A percentile compares a stretch with the other conserved stretches of the same genome.
Conservation (phyloP, 768 basidiomycete genomes). For the Boletales sp. region DNA sequence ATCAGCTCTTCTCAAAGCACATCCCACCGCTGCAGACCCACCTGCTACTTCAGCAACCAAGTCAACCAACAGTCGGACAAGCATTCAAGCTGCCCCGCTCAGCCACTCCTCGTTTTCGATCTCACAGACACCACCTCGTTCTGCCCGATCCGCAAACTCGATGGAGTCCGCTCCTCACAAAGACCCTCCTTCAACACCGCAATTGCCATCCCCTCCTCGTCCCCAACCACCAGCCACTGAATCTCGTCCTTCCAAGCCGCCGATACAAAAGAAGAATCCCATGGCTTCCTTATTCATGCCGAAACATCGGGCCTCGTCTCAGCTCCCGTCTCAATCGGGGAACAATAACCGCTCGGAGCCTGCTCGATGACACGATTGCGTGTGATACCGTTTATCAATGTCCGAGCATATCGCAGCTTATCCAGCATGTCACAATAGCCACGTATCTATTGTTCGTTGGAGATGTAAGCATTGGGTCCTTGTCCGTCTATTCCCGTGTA, state of each 20-base stretch:
- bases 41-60: constrained; percentile 31
- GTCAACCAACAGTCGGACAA: constrained; percentile 39
- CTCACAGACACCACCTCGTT: constrained; percentile 11
- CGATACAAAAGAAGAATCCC: constrained; percentile 56
- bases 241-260: constrained; percentile 34
- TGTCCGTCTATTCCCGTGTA: constrained; percentile 15
- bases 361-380: constrained; percentile 13
- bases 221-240: constrained; percentile 21
- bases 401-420: neutral
- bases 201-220: constrained; percentile 8
- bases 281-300: constrained; percentile 66
- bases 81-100: constrained; percentile 47
- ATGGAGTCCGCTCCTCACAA: constrained; percentile 10
- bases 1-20: constrained; percentile 37
- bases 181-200: constrained; percentile 29
- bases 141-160: constrained; percentile 31
- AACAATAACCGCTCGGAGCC: constrained; percentile 19
- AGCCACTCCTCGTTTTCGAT: constrained; percentile 30
- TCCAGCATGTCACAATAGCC: neutral
- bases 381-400: neutral
- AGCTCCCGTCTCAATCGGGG: constrained; percentile 39
- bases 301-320: constrained; percentile 64
- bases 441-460: constrained; percentile 3
- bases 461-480: neutral
- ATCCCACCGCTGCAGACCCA: constrained; percentile 32